These are phyloP conservation scores for Daldinia sp. DNA, from an alignment of 2,329 filamentous ascomycete species.

Conservation along the genomic window DNA sequence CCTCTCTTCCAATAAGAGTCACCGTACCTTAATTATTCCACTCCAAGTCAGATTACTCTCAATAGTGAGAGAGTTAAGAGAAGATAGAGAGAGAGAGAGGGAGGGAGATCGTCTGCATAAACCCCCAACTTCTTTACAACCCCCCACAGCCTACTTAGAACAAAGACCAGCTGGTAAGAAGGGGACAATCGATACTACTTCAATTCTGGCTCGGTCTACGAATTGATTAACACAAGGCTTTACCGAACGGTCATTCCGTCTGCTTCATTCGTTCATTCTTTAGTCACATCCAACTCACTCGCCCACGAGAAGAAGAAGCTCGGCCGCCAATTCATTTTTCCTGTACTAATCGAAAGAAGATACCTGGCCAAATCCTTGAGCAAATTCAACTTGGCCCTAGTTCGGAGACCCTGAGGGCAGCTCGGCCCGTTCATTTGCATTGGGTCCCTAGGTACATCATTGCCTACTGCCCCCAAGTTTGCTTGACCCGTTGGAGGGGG, in stretches of 20 bases:
- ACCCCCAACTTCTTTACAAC: slow-evolving; percentile 18
- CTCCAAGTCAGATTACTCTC: not conserved
- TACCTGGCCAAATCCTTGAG: not conserved
- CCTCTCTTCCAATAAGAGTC: not conserved
- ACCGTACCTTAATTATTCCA: not conserved
- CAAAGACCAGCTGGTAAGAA: slow-evolving; percentile 9
- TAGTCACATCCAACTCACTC: slow-evolving; percentile 24
- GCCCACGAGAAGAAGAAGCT: slow-evolving; percentile 9
- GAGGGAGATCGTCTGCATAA: slow-evolving; percentile 7
- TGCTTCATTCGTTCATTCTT: slow-evolving; percentile 24
- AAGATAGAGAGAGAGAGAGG: too few relatives aligned
- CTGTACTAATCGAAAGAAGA: not conserved
- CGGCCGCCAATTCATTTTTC: not conserved
- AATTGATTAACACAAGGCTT: slow-evolving; percentile 13
- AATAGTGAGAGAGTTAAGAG: not conserved
- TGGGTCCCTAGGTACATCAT: slow-evolving; percentile 5
- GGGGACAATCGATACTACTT: slow-evolving; percentile 20
- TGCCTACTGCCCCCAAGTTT: slow-evolving; percentile 25
- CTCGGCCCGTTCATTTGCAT: slow-evolving; percentile 26
- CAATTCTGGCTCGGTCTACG: not conserved
- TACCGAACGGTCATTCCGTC: slow-evolving; percentile 7
- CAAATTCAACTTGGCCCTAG: slow-evolving; percentile 20
- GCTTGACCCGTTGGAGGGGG: slow-evolving; percentile 26
- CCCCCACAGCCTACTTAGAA: slow-evolving; percentile 17
- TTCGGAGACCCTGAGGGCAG: slow-evolving; percentile 26